These are phyloP conservation scores for Aspergillus transmontanensis DNA, from an alignment of 2,329 filamentous ascomycete genomes.

Conservation along the genomic window DNA sequence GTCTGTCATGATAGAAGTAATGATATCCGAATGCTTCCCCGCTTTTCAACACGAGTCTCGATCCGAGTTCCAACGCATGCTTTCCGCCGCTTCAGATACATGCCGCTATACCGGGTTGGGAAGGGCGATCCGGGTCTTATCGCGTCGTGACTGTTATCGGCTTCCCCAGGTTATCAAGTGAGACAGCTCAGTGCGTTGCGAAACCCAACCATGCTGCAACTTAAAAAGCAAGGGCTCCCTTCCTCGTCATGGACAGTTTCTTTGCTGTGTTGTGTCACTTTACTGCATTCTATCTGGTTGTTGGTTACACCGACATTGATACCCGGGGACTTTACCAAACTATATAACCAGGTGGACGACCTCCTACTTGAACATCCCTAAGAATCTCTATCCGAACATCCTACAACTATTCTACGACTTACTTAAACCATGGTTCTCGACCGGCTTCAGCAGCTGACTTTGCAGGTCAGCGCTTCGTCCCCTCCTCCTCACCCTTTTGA, in stretches of 20 bases:
- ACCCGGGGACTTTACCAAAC: background rate
- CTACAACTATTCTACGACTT: background rate
- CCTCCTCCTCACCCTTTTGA: constrained; percentile 72
- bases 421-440: constrained; percentile 59
- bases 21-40: background rate
- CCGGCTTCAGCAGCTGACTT: constrained; percentile 64
- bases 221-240: background rate
- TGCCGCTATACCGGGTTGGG: constrained; percentile 53
- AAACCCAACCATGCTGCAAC: background rate
- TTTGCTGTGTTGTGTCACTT: background rate
- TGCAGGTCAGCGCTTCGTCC: constrained; percentile 60
- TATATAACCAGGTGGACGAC: background rate
- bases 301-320: constrained; percentile 1
- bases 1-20: background rate
- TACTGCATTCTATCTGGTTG: background rate
- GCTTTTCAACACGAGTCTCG: background rate
- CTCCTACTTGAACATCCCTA: background rate
- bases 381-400: background rate
- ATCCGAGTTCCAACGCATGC: background rate
- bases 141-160: constrained; percentile 12
- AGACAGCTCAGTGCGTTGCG: background rate
- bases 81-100: background rate
- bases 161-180: constrained; percentile 6
- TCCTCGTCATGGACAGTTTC: background rate
- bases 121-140: constrained; percentile 58